A percentile compares a stretch with the other conserved stretches of the same genome.
phyloP scores from a whole-genome alignment of 768 basidiomycete species.

The Royoungia palumana region DNA sequence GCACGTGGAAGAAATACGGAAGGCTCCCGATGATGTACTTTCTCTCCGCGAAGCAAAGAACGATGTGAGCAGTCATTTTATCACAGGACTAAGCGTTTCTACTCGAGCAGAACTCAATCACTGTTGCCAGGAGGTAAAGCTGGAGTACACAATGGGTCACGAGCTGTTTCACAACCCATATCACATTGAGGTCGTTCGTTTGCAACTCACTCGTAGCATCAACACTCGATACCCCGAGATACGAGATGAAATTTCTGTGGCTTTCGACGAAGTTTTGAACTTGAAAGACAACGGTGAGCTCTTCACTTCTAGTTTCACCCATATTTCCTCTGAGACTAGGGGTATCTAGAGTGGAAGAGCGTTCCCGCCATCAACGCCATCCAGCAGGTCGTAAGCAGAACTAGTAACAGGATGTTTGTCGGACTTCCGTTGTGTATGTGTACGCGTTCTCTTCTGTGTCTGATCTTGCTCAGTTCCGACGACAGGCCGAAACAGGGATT shows the following conservation, averaged over 20 bases:
- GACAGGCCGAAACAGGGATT: no score
- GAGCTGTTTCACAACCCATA: slow-evolving; percentile 30
- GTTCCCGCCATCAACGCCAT: slow-evolving; percentile 26
- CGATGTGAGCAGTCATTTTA: background rate
- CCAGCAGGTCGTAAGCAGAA: slow-evolving; percentile 38
- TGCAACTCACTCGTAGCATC: slow-evolving; percentile 37
- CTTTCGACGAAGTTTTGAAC: slow-evolving; percentile 39
- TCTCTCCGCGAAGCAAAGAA: background rate
- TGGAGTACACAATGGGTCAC: slow-evolving; percentile 37
- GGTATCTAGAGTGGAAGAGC: slow-evolving; percentile 38
- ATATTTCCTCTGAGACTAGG: background rate
- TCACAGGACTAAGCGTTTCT: no score
- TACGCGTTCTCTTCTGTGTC: background rate
- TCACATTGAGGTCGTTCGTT: slow-evolving; percentile 30
- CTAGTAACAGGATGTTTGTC: slow-evolving; percentile 46
- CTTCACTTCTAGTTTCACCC: no score
- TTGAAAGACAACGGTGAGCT: slow-evolving; percentile 12
- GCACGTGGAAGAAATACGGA: slow-evolving; percentile 6
- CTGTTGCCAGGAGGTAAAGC: slow-evolving; percentile 33
- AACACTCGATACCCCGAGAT: slow-evolving; percentile 37
- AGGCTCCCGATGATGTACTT: background rate
- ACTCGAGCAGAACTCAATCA: background rate
- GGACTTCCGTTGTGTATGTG: slow-evolving; percentile 45
- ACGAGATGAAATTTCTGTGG: slow-evolving; percentile 38
- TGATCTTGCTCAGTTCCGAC: background rate